These are phyloP conservation scores for Rubus parviflorus DNA, from an alignment of 306 rosid genomes.

Conservation along the genomic window DNA sequence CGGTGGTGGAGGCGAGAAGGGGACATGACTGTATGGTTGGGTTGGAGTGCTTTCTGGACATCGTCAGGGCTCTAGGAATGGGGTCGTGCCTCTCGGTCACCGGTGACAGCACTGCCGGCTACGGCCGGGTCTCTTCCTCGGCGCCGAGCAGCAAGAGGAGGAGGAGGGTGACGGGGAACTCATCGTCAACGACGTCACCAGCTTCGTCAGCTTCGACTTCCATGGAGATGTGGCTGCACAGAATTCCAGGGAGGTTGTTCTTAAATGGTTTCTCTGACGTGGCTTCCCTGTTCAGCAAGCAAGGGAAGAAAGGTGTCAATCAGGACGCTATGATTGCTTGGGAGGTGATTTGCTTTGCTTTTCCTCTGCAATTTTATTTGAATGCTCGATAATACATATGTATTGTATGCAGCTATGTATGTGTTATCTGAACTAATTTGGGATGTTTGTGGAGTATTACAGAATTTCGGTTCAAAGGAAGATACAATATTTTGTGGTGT, in stretches of 20 bases:
- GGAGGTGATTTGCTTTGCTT: conserved; percentile 53
- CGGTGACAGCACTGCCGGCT: conserved; percentile 18
- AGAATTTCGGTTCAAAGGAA: conserved; percentile 57
- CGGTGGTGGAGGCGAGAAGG: conserved; percentile 46
- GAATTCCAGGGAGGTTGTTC: conserved; percentile 60
- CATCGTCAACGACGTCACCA: not conserved
- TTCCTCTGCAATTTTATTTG: not conserved
- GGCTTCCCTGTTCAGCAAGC: conserved; percentile 62
- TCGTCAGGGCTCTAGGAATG: conserved; percentile 91
- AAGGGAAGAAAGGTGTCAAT: conserved; percentile 71
- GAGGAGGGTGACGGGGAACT: conserved; percentile 2
- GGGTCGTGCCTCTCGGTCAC: conserved; percentile 66
- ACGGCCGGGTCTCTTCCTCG: conserved; percentile 34
- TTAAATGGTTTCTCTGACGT: conserved; percentile 59
- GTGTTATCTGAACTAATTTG: not conserved
- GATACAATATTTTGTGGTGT: conserved; percentile 73
- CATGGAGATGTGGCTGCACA: conserved; percentile 48
- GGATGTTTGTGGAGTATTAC: conserved; percentile 3
- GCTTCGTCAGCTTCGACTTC: conserved; percentile 3
- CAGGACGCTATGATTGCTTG: conserved; percentile 92
- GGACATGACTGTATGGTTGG: conserved; percentile 65
- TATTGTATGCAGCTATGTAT: not conserved
- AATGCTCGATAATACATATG: not conserved
- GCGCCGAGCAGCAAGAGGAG: conserved; percentile 35
- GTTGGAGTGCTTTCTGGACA: conserved; percentile 78